Percentiles rank a stretch among this genome's conserved stretches.
phyloP scores from a whole-genome alignment of 306 rosid genomes.

The Mimosa bimucronata region DNA sequence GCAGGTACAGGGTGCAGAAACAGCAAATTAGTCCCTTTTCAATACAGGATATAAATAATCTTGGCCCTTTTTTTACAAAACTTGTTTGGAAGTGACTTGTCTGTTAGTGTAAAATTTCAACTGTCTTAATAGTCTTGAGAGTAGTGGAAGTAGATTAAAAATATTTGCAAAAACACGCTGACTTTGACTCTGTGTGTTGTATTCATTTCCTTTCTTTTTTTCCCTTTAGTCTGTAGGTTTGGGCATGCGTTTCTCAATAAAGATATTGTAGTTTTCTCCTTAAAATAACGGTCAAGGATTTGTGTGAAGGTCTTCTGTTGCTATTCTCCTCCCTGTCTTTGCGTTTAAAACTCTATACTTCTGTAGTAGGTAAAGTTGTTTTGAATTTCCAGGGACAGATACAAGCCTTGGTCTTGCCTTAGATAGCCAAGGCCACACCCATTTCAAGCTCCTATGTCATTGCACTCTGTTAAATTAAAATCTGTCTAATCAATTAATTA shows the following conservation, averaged over 20 bases:
- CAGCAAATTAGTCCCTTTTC: neutral
- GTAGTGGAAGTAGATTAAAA: slow-evolving; percentile 18
- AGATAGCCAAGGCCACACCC: slow-evolving; percentile 1
- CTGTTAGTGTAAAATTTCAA: neutral
- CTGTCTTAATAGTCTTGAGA: slow-evolving; percentile 28
- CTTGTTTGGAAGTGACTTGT: slow-evolving; percentile 11
- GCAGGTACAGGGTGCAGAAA: slow-evolving; percentile 67
- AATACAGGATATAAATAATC: slow-evolving; percentile 11
- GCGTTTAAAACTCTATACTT: slow-evolving; percentile 8
- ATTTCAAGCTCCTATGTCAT: slow-evolving; percentile 15
- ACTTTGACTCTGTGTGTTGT: neutral
- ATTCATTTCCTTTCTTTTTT: neutral
- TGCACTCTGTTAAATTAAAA: slow-evolving; percentile 16
- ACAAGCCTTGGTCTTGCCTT: slow-evolving; percentile 1
- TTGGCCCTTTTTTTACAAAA: slow-evolving; percentile 1
- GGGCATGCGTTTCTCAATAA: neutral
- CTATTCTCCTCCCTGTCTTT: slow-evolving; percentile 1
- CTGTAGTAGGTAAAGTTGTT: neutral
- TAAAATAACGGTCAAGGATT: slow-evolving; percentile 23
- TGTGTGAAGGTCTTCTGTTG: neutral
- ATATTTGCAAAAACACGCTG: slow-evolving; percentile 12
- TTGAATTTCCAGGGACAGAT: slow-evolving; percentile 6
- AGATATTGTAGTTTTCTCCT: neutral
- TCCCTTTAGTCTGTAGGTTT: neutral
- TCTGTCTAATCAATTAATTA: slow-evolving; percentile 5